These are phyloP conservation scores for Prunella vulgaris DNA, from an alignment of 257 asterid genomes.

Conservation along the genomic window DNA sequence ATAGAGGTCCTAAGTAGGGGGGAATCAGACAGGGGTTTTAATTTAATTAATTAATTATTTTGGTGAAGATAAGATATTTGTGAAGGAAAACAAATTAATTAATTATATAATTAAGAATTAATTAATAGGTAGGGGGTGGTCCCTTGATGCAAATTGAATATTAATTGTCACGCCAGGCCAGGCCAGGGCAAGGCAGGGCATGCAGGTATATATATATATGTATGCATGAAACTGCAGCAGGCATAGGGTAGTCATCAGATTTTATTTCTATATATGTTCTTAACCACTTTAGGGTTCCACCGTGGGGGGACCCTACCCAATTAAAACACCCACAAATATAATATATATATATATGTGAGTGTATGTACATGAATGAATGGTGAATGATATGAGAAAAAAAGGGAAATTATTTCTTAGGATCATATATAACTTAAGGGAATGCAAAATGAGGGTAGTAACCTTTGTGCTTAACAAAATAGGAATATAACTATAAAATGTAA, in stretches of 20 bases:
- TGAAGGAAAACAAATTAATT: constrained; percentile 16
- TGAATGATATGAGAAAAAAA: too few relatives aligned
- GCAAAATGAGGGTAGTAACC: too few relatives aligned
- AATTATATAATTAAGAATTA: neutral
- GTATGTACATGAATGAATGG: too few relatives aligned
- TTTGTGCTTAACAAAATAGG: too few relatives aligned
- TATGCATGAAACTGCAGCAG: too few relatives aligned
- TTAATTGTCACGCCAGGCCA: constrained; percentile 38
- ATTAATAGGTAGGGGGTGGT: neutral
- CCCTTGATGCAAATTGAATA: constrained; percentile 29
- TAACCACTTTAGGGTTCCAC: constrained; percentile 29
- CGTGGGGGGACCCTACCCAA: constrained; percentile 21
- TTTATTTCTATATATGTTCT: constrained; percentile 5
- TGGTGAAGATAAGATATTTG: constrained; percentile 26
- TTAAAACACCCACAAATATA: constrained; percentile 13
- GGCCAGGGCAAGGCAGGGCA: neutral
- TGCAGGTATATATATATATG: constrained; percentile 17
- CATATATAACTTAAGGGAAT: too few relatives aligned
- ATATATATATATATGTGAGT: too few relatives aligned
- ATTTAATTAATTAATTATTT: neutral
- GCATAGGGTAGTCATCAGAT: constrained; percentile 17
- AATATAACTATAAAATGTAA: too few relatives aligned
- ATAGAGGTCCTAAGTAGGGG: constrained; percentile 26
- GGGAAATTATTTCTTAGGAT: too few relatives aligned
- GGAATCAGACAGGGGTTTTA: constrained; percentile 5